These are phyloP conservation scores for Gymnopilus dilepis DNA, from an alignment of 768 basidiomycete genomes.

Conservation along the genomic window DNA sequence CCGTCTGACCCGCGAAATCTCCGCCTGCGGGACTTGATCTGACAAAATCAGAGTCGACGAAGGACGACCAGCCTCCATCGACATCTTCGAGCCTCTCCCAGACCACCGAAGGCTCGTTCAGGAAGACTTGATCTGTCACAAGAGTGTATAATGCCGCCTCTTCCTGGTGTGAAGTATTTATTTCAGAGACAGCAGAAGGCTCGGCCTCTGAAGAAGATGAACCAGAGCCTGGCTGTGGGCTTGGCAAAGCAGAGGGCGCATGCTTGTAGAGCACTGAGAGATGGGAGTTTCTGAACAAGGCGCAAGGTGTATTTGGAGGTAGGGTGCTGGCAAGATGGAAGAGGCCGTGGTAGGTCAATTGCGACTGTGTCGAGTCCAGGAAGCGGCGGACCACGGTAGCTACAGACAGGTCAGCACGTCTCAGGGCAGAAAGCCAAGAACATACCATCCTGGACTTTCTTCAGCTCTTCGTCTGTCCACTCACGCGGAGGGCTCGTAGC, in stretches of 20 bases:
- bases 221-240: background rate
- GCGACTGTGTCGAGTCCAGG: conserved; percentile 74
- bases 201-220: conserved; percentile 19
- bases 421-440: background rate
- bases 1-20: conserved; percentile 78
- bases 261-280: conserved; percentile 84
- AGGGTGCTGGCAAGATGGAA: conserved; percentile 79
- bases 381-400: conserved; percentile 73
- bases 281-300: conserved; percentile 90
- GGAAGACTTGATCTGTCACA: conserved; percentile 85
- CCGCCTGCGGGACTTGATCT: conserved; percentile 74
- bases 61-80: conserved; percentile 77
- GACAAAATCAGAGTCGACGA: conserved; percentile 76
- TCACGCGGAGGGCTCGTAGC: conserved; percentile 31
- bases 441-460: conserved; percentile 76
- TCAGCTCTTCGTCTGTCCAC: conserved; percentile 58
- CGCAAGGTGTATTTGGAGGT: conserved; percentile 59
- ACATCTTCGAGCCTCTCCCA: conserved; percentile 94
- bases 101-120: conserved; percentile 76
- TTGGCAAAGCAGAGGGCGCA: conserved; percentile 21
- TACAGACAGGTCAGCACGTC: conserved; percentile 31
- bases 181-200: background rate
- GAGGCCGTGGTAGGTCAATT: conserved; percentile 87
- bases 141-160: conserved; percentile 73
- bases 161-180: conserved; percentile 6